Base-by-base conservation (phyloP, 164 flowering plant species). In the Hamamelis virginiana region DNA sequence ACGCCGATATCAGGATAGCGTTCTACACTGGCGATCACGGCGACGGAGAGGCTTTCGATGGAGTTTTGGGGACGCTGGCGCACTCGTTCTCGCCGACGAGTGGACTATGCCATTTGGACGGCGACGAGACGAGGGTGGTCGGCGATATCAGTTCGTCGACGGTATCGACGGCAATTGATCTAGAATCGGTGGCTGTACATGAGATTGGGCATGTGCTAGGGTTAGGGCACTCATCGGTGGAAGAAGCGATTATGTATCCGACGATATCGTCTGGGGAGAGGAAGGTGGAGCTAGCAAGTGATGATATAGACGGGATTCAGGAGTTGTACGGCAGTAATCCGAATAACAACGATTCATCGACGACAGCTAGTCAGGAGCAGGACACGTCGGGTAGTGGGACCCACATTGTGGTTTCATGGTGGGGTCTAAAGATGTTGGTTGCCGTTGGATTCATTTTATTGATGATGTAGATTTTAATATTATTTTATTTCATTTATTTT, bases 161-260 rank as follows among this genome's bases (percentile, higher is more conserved):
- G 11, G 10, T 69, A 56, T 0, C 50, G 5, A 33, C 83, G 57
- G 88, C 89, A 45, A 66, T 88, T 13, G 97, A 93, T 66, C 67
- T 93, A 53, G 97, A 93, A 57, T 84, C 95, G 0, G 97, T 93
- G n/a, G 95, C 91, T 16, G 86, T 91, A 16, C 98, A 91, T 57
- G 97, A 93, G 80, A 91, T 93, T n/a, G 98, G 98, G 57, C 97
- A 93, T 62, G 46, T 93, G 64, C 71, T 91, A 21, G 98, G 97
- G 23, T 56, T 93, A 22, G 94, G 90, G 1, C 98, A 91, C 65
- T 81, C 88, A 0, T 82, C 92, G 16, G 84, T 76, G 1, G 80
- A 81, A 50, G 89, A 84, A 0, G 76, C 98, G 51, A 87, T 93
- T 58, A 93, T 91, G 98, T 89, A 65, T 72, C 97, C 97, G 28